Base-by-base conservation (phyloP, 257 asterid species). In the Scutellaria barbata region DNA sequence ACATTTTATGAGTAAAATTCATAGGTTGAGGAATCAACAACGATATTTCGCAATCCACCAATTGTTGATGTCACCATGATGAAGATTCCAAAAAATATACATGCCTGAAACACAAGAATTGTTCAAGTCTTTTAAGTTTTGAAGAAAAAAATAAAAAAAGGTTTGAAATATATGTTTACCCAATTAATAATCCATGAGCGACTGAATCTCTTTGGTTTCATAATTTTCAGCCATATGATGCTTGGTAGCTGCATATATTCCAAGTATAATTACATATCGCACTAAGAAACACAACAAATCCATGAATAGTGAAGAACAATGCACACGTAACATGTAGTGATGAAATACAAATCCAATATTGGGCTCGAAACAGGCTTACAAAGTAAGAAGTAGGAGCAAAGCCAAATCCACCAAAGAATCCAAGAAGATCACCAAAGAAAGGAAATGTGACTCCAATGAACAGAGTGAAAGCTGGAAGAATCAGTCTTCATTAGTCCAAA, bases 401-500 rank as follows among this genome's bases (percentile, higher is more conserved):
- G 20, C 95, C 98, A 81, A 92, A 88, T 66, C 98, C 96, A 63
- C 98, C 98, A 63, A 92, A 90, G 92, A 92, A 92, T 40, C 98
- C 98, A 74, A 90, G 96, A 33, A 92, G 92, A 68, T 89, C 98
- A 17, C 98, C 98, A 64, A 92, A 92, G 86, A 92, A 92, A 72
- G 98, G 98, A 76, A 92, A 92, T 6, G 93, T 90, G 65, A 90
- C 90, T 20, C 90, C 98, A 66, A 92, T 3, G 48, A 90, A 87
- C 13, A 92, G 79, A n/a, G 98, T 92, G 70, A 90, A 83, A 40
- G 90, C 97, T 92, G 95, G 87, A 74, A 77, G 0, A 51, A 55
- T 1, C 0, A 37, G 3, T 16, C 6, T 9, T 1, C 1, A 42
- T 41, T 45, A 22, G 4, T 43, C 12, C 1, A 16, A 53, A 9